Evolutionary conservation across 306 rosid species (phyloP).

Genomic region (Cicer arietinum): DNA sequence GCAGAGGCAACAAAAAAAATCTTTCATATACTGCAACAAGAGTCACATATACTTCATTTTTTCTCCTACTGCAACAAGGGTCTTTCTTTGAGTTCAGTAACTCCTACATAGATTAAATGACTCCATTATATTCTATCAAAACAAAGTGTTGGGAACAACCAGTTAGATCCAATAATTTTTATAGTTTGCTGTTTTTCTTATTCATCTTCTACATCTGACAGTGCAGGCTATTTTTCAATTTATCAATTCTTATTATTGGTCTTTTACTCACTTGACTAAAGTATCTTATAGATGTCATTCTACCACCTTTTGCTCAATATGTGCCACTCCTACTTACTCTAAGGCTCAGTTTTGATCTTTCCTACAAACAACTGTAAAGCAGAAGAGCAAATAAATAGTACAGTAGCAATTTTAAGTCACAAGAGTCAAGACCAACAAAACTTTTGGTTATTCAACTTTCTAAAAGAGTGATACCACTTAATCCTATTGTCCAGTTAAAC

Average conservation of each 20-base stretch:
- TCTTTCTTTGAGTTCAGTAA: background rate
- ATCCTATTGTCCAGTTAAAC: slow-evolving; percentile 7
- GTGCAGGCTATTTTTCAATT: background rate
- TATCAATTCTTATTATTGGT: background rate
- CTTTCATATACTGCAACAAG: background rate
- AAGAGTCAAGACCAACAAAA: slow-evolving; percentile 26
- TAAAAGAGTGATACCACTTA: slow-evolving; percentile 6
- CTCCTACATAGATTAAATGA: background rate
- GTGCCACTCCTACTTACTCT: background rate
- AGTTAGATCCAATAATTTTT: slow-evolving; percentile 7
- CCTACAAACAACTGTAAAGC: slow-evolving; percentile 18
- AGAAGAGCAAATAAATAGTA: background rate
- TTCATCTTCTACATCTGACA: background rate
- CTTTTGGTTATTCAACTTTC: slow-evolving; percentile 11
- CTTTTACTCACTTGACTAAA: slow-evolving; percentile 10
- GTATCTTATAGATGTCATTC: slow-evolving; percentile 3
- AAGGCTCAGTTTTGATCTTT: background rate
- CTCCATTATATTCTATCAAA: background rate
- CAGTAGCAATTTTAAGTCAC: slow-evolving; percentile 21
- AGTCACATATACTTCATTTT: slow-evolving; percentile 27
- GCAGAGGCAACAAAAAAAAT: slow-evolving; percentile 21
- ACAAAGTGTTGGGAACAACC: slow-evolving; percentile 2
- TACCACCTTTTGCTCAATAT: slow-evolving; percentile 14
- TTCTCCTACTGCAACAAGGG: background rate
- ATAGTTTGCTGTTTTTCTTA: background rate